These are phyloP conservation scores for Antitrichia curtipendula DNA, from an alignment of 225 moss, liverwort and hornwort genomes.

Conservation along the genomic window DNA sequence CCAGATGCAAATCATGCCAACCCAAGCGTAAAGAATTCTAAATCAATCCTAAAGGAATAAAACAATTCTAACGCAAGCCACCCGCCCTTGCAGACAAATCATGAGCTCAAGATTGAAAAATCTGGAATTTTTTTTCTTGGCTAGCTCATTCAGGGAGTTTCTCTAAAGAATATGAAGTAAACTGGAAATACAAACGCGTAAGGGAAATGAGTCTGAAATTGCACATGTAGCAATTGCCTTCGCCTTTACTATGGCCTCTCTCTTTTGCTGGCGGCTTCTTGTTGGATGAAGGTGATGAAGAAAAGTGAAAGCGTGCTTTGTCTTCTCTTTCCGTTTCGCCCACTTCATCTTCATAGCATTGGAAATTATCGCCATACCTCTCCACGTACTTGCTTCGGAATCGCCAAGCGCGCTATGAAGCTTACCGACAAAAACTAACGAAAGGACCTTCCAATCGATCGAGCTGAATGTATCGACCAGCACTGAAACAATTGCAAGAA, in stretches of 20 bases:
- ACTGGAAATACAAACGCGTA: not conserved
- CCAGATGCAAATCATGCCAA: not conserved
- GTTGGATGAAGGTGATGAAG: not conserved
- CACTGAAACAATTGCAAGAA: too few relatives aligned
- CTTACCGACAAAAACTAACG: not conserved
- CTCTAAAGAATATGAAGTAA: not conserved
- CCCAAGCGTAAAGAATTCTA: too few relatives aligned
- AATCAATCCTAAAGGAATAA: not conserved
- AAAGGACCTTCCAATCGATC: not conserved
- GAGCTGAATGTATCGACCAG: too few relatives aligned
- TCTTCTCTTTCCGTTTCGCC: not conserved
- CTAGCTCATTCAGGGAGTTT: too few relatives aligned
- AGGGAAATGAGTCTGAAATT: not conserved
- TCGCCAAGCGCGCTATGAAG: not conserved
- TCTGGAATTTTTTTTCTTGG: not conserved
- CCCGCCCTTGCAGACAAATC: not conserved
- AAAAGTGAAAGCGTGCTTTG: not conserved
- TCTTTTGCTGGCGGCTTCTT: not conserved
- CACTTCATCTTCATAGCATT: not conserved
- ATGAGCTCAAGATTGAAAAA: not conserved
- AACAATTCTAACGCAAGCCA: not conserved
- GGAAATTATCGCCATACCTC: not conserved
- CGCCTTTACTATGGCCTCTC: not conserved
- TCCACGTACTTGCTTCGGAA: not conserved
- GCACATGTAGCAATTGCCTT: not conserved